Evolutionary conservation across 768 basidiomycete species (phyloP).

Genomic region (Guyanaporus albipodus): DNA sequence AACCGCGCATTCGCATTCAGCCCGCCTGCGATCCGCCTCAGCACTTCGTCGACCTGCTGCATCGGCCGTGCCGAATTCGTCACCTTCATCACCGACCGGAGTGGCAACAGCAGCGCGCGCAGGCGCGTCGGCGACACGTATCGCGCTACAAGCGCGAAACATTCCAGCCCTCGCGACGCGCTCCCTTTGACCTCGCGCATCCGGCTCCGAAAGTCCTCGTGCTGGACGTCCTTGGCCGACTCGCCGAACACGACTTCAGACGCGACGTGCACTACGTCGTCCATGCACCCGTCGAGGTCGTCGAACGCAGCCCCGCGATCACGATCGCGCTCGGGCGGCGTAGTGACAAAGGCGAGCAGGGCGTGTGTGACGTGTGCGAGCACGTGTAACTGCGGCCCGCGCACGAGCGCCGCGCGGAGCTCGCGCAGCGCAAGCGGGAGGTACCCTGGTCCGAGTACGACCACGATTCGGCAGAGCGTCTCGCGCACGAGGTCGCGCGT

Average conservation of each 20-base stretch:
- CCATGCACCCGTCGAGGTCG: constrained; percentile 70
- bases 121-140: constrained; percentile 74
- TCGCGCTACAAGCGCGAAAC: constrained; percentile 77
- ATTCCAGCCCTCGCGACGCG: constrained; percentile 79
- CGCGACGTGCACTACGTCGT: constrained; percentile 74
- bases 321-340: constrained; percentile 32
- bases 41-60: constrained; percentile 82
- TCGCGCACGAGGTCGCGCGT: constrained; percentile 84
- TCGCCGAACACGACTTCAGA: constrained; percentile 93
- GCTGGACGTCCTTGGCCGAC: constrained; percentile 82
- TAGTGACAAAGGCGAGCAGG: constrained; percentile 75
- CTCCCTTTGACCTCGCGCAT: constrained; percentile 88
- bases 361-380: constrained; percentile 83
- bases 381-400: constrained; percentile 93
- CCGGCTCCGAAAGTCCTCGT: constrained; percentile 91
- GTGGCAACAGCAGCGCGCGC: constrained; percentile 68
- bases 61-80: constrained; percentile 78
- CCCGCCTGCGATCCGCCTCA: constrained; percentile 78
- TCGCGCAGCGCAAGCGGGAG: constrained; percentile 74
- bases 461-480: constrained; percentile 74
- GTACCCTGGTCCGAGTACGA: constrained; percentile 67
- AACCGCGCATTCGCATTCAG: constrained; percentile 80
- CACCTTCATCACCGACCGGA: constrained; percentile 81
- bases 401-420: constrained; percentile 74
- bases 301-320: constrained; percentile 49